Percentiles rank a stretch among this genome's conserved stretches.
phyloP scores from a whole-genome alignment of 768 basidiomycete species.

The Trametes punicea region DNA sequence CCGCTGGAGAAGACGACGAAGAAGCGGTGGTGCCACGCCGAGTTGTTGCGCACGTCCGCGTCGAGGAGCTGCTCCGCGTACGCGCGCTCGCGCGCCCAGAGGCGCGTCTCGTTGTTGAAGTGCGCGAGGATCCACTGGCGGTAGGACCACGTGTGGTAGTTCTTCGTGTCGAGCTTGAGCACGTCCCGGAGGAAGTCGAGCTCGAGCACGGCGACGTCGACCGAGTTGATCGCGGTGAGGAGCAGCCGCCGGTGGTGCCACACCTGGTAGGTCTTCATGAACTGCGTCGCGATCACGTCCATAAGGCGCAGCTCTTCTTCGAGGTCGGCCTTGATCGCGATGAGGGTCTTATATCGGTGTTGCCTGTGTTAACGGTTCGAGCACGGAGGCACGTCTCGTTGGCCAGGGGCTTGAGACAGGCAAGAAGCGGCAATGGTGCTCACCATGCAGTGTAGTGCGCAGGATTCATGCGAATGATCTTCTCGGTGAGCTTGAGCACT shows the following conservation, averaged over 20 bases:
- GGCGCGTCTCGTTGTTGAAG: constrained; percentile 60
- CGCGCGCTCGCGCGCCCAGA: constrained; percentile 75
- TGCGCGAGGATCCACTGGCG: constrained; percentile 90
- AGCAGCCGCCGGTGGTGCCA: constrained; percentile 91
- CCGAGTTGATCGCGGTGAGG: constrained; percentile 46
- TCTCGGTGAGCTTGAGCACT: constrained; percentile 84
- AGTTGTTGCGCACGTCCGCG: constrained; percentile 89
- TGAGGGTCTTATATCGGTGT: constrained; percentile 86
- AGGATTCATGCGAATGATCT: constrained; percentile 87
- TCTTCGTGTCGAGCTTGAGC: constrained; percentile 81
- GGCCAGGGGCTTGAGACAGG: not conserved
- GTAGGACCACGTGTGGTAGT: constrained; percentile 99
- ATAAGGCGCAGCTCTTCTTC: constrained; percentile 79
- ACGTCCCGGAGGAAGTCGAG: constrained; percentile 75
- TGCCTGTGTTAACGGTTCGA: no score
- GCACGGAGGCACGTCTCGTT: not conserved
- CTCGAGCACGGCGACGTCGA: constrained; percentile 46
- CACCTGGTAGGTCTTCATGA: constrained; percentile 96
- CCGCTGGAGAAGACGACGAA: constrained; percentile 79
- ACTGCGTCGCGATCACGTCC: constrained; percentile 79
- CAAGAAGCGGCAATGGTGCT: constrained; percentile 23
- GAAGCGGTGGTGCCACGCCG: constrained; percentile 95
- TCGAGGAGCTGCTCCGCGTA: constrained; percentile 69
- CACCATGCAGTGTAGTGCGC: constrained; percentile 98
- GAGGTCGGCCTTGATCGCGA: constrained; percentile 63